Conservation (phyloP, 108 stramenopile species). For the Licmophora abbreviata region DNA sequence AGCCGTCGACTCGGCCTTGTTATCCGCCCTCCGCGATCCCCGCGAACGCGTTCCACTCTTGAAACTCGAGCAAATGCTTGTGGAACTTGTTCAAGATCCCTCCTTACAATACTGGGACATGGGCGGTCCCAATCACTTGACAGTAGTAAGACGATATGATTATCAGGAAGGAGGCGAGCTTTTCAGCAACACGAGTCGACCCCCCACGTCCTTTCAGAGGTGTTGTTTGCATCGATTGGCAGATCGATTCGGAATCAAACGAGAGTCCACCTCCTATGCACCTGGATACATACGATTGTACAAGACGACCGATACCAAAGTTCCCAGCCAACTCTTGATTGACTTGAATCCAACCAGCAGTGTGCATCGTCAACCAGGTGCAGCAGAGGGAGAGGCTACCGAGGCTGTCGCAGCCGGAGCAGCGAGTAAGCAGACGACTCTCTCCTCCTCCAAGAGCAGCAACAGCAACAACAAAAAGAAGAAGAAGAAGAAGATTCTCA, state of each 20-base stretch:
- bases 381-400: too few relatives aligned
- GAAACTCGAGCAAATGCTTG: slow-evolving; percentile 65
- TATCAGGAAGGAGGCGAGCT: slow-evolving; percentile 4
- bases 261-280: slow-evolving; percentile 48
- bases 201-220: slow-evolving; percentile 81
- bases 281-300: slow-evolving; percentile 24
- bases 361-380: too few relatives aligned
- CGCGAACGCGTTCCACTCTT: slow-evolving; percentile 75
- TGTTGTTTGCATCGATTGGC: slow-evolving; percentile 82
- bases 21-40: slow-evolving; percentile 63
- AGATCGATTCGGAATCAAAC: slow-evolving; percentile 75
- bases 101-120: slow-evolving; percentile 44
- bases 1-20: slow-evolving; percentile 76
- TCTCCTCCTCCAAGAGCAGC: too few relatives aligned
- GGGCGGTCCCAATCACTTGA: slow-evolving; percentile 63
- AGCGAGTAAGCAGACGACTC: too few relatives aligned
- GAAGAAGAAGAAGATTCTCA: slow-evolving; percentile 48
- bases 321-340: slow-evolving; percentile 19
- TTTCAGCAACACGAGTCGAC: slow-evolving; percentile 22
- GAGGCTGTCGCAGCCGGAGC: too few relatives aligned
- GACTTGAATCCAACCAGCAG: slow-evolving; percentile 6
- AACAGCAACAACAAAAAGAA: slow-evolving; percentile 17
- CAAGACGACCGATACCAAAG: slow-evolving; percentile 17
- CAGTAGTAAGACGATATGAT: slow-evolving; percentile 14
- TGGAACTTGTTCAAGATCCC: slow-evolving; percentile 65